Base-by-base conservation (phyloP, 1,284 basidiomycete species). In the Rhodotorula sp. region DNA sequence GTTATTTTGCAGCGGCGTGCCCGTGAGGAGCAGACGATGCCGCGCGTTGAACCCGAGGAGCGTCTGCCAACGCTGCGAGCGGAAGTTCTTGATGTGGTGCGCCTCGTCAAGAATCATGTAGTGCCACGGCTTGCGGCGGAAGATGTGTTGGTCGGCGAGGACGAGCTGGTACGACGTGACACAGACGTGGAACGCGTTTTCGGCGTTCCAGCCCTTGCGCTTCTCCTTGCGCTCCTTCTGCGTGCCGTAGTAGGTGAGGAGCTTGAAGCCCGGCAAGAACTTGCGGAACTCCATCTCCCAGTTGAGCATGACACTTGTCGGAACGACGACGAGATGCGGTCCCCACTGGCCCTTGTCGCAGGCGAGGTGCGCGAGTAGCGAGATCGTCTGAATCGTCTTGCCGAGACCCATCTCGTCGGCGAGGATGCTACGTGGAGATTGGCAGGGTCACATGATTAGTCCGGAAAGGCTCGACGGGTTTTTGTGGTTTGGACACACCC, bases 231-330 rank as follows among this genome's bases (percentile, higher is more conserved):
- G 89, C 70, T 94, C 91, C 81, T 93, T 93, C 68, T 91, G 90
- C 60, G 86, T 88, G 45, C 95, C 95, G 79, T 97, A 94, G 82
- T 97, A 98, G 70, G 92, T 91, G 50, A 98, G 84, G 67, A 92
- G 88, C 78, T 89, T 91, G 86, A 97, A 95, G 1, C 94, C 95
- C 0, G 95, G 95, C 4, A 97, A 84, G 80, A 97, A 97, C 82
- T 97, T 97, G 82, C 97, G 97, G 85, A 97, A 97, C 81, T 97
- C 95, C 91, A 97, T 96, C 81, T 97, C 95, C 95, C 95, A 98
- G 80, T 98, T 97, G 69, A 97, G 85, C 74, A 98, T 87, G 68
- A 97, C 95, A 72, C 91, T 93, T 2, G 95, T 97, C 1, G 95
- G 93, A 17, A 96, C 94, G 77, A 97, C 89, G 80, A 98, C 93